phyloP scores from a whole-genome alignment of 306 rosid genomes.

The Glycyrrhiza uralensis region DNA sequence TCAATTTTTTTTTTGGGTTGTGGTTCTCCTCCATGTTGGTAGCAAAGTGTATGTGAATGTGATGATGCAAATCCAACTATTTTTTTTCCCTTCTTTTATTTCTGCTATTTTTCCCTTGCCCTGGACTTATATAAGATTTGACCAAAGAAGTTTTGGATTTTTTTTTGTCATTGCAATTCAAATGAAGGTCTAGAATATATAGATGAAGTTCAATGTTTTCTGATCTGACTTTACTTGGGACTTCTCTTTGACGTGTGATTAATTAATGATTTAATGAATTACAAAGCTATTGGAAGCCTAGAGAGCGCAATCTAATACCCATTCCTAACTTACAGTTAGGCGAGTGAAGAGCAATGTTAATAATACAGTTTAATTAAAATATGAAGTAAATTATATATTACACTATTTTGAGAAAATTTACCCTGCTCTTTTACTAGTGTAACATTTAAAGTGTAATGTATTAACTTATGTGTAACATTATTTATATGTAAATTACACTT shows the following conservation, averaged over 20 bases:
- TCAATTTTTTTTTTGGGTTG: conserved; percentile 32
- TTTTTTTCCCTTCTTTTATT: neutral
- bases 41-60: conserved; percentile 33
- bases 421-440: no score
- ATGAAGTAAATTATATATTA: no score
- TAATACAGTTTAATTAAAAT: no score
- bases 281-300: neutral
- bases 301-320: neutral
- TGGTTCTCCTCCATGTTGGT: conserved; percentile 27
- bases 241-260: neutral
- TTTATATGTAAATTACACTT: no score
- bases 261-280: no score
- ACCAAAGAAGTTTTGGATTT: conserved; percentile 27
- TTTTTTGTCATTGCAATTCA: conserved; percentile 22
- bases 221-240: neutral
- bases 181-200: conserved; percentile 17
- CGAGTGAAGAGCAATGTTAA: no score
- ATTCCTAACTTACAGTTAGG: no score
- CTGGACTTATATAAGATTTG: conserved; percentile 11
- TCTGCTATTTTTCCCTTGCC: conserved; percentile 22
- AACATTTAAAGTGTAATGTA: no score
- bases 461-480: no score
- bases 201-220: conserved; percentile 10
- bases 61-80: neutral
- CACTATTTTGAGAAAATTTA: no score